Conservation (phyloP, 805 yeast genomes). For the Hanseniaspora lindneri region DNA sequence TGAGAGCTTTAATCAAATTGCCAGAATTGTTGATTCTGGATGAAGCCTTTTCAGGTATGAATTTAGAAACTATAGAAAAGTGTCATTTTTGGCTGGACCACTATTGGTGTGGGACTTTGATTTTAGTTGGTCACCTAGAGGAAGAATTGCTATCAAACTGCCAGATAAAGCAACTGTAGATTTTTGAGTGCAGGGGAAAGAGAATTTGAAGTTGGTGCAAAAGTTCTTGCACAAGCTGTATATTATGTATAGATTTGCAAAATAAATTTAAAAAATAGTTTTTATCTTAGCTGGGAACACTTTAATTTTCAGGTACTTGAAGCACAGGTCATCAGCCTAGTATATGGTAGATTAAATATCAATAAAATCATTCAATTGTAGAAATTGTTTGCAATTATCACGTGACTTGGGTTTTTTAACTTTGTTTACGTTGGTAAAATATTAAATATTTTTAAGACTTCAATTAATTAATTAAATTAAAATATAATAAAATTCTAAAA, state of each 20-base stretch:
- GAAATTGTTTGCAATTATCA: neutral
- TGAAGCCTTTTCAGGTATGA: conserved; percentile 90
- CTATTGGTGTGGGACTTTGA: conserved; percentile 53
- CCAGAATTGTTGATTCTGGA: conserved; percentile 76
- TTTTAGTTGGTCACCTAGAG: conserved; percentile 67
- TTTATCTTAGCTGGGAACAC: no score
- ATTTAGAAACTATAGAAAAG: conserved; percentile 42
- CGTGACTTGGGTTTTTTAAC: neutral
- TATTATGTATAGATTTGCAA: no score
- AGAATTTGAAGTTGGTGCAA: neutral
- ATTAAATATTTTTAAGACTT: no score
- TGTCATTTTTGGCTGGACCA: conserved; percentile 42
- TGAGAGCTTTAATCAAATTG: conserved; percentile 63
- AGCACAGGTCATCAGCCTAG: no score
- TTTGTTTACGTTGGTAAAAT: neutral
- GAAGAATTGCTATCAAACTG: conserved; percentile 71
- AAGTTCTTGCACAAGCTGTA: no score
- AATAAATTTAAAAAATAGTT: no score
- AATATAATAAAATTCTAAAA: no score
- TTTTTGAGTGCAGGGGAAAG: conserved; percentile 25
- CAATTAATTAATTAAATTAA: no score
- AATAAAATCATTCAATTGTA: no score
- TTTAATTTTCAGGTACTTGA: no score
- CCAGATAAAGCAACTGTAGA: conserved; percentile 20
- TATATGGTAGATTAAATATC: no score